Base-by-base conservation (phyloP, 2,329 filamentous ascomycete species). In the Exophiala lecanii-corni region DNA sequence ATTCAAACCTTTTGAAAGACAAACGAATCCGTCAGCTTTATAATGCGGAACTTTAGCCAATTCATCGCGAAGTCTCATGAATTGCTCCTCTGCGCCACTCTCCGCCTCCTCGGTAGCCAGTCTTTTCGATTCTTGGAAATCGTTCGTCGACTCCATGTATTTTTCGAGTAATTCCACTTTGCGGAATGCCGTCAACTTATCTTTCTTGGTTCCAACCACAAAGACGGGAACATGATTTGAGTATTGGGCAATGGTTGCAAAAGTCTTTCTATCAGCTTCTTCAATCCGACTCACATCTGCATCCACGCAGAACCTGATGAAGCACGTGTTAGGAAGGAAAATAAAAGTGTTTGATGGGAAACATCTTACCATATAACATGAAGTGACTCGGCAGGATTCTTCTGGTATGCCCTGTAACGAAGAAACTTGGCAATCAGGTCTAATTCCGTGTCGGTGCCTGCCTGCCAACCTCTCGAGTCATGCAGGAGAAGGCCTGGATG, bases 381-480 rank as follows among this genome's bases (percentile, higher is more conserved):
- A 9, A 60, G 37, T 10, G 56, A 51, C 30, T 61, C 57, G 9
- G 52, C 49, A n/a, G 60, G 54, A 33, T 60, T 55, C 9, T 55
- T 51, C 13, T 53, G 55, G 16, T 52, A 53, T 3, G 59, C 57
- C 33, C 58, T 58, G 28, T 59, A 57, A 28, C 56, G 56, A 9
- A 63, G 42, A 33, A 63, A 63, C 33, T 56, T 49, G 15, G 50
- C 53, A 36, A 55, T 55, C 19, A 55, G 49, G 35, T 61, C 57
- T 15, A 63, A 53, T 41, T 62, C 60, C 9, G 55, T 50, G 26
- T 61, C 59, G 16, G 55, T 58, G 18, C 60, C 60, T 25, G 58
- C 60, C 47, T 63, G 60, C 50, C 62, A 63, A 3, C 61, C 61
- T 38, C 60, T 54, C 23, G 60, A 62, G 38, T 64, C 61, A 36